A percentile compares a stretch with the other conserved stretches of the same genome.
phyloP scores from a whole-genome alignment of 805 yeast genomes.

The Jamesozyma jinghongensis region DNA sequence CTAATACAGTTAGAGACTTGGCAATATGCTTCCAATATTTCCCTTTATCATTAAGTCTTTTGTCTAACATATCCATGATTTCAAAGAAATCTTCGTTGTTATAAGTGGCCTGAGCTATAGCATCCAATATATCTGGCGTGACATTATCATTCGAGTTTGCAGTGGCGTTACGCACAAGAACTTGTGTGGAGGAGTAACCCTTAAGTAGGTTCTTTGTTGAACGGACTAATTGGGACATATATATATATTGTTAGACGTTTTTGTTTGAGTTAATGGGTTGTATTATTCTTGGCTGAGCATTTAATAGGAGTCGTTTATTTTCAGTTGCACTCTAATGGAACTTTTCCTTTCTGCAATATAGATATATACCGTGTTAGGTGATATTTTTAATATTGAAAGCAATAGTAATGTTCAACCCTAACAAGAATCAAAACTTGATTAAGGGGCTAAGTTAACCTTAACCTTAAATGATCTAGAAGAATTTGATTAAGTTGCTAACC shows the following conservation, averaged over 20 bases:
- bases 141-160: conserved; percentile 83
- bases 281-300: too few relatives aligned
- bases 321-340: too few relatives aligned
- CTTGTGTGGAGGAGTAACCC: conserved; percentile 81
- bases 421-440: too few relatives aligned
- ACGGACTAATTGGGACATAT: conserved; percentile 47
- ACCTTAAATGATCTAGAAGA: too few relatives aligned
- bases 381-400: too few relatives aligned
- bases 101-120: conserved; percentile 64
- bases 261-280: neutral
- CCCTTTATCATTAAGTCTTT: conserved; percentile 89
- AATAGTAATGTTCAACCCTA: too few relatives aligned
- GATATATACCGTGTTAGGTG: too few relatives aligned
- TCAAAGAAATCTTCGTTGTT: conserved; percentile 69
- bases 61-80: conserved; percentile 89
- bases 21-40: conserved; percentile 96
- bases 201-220: conserved; percentile 67
- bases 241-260: too few relatives aligned
- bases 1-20: conserved; percentile 78
- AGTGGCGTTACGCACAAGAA: conserved; percentile 85
- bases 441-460: too few relatives aligned
- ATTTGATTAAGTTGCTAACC: too few relatives aligned
- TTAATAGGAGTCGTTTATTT: too few relatives aligned
- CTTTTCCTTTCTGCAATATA: too few relatives aligned
- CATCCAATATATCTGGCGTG: conserved; percentile 75